Evolutionary conservation across 2,329 filamentous ascomycete species (phyloP), one percentile per base, ranked within the genome.

Genomic region (Diplodia mutila): DNA sequence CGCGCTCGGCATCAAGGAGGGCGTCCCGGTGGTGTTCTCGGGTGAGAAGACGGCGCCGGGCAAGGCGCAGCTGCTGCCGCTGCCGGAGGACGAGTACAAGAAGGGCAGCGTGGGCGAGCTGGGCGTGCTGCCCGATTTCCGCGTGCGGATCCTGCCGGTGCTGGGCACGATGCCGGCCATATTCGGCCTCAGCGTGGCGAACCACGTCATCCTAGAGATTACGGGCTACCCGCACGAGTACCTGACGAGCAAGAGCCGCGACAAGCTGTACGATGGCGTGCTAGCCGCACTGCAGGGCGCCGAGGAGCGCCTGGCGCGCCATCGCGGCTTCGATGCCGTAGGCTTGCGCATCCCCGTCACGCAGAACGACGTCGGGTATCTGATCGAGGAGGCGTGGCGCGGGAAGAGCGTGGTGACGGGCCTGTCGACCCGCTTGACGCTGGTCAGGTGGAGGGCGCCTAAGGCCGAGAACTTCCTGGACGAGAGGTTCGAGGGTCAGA

Each of bases 91-190:
- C 59, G 94, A 98, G 76, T 95, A 93, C 74, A 80, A 87, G 57
- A 97, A 95, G 79, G 95, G 95, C 21, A 85, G 89, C 21, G 93
- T 98, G 0, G 90, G 91, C 29, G 94, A 97, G 71, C 85, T 98
- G 0, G 91, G 93, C 52, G 92, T 96, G 0, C 85, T 99, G 61
- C 91, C 94, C 1, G 94, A 97, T 76, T 99, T 99, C 78, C 87
- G 95, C 27, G 92, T 97, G 11, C 87, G 95, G n/a, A 99, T 99
- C 67, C 80, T 99, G 9, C 95, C 95, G 0, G 95, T 99, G 0
- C 82, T 99, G 3, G 95, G 95, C 0, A 99, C 95, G 0, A 97
- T 99, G 94, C 95, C 95, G 0, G 94, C 95, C 2, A 90, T 98
- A 0, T 99, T 99, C 77, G 95, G 95, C 9, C 91, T 97, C 67